Conservation (phyloP, 2,329 filamentous ascomycete genomes). For the Cryphonectria radicalis region DNA sequence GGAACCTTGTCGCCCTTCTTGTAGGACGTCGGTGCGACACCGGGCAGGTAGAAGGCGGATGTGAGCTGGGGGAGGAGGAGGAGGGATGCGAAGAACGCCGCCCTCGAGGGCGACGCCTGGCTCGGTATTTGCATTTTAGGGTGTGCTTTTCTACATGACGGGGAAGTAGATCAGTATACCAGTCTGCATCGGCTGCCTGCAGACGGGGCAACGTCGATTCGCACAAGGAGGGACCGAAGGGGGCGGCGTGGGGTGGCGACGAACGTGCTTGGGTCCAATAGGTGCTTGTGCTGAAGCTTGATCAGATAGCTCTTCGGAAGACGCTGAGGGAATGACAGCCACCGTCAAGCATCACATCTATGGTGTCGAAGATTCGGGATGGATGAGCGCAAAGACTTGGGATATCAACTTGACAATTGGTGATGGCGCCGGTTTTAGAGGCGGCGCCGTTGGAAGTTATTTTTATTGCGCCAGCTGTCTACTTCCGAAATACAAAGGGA, state of each 20-base stretch:
- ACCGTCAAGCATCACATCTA: slow-evolving; percentile 17
- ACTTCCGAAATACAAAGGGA: slow-evolving; percentile 5
- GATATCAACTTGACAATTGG: not conserved
- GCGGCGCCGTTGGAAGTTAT: not conserved
- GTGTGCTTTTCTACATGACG: not conserved
- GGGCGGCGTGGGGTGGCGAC: not conserved
- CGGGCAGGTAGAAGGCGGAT: slow-evolving; percentile 91
- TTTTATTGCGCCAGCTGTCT: slow-evolving; percentile 16
- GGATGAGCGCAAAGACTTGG: not conserved
- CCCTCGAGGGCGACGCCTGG: slow-evolving; percentile 49
- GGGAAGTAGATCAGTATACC: not conserved
- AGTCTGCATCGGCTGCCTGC: not conserved
- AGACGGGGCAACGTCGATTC: not conserved
- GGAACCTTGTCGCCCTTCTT: slow-evolving; percentile 78
- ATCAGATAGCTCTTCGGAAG: slow-evolving; percentile 6
- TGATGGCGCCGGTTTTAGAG: not conserved
- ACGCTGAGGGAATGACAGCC: not conserved
- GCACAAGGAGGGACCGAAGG: not conserved
- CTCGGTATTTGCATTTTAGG: slow-evolving; percentile 50
- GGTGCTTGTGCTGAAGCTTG: not conserved
- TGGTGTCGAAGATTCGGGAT: not conserved
- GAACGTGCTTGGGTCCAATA: not conserved
- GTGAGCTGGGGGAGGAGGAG: slow-evolving; percentile 58
- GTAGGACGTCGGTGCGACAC: slow-evolving; percentile 93
- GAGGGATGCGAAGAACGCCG: slow-evolving; percentile 54